Evolutionary conservation across 2,329 filamentous ascomycete genomes (phyloP).

Genomic region (Xylariaceae sp.): DNA sequence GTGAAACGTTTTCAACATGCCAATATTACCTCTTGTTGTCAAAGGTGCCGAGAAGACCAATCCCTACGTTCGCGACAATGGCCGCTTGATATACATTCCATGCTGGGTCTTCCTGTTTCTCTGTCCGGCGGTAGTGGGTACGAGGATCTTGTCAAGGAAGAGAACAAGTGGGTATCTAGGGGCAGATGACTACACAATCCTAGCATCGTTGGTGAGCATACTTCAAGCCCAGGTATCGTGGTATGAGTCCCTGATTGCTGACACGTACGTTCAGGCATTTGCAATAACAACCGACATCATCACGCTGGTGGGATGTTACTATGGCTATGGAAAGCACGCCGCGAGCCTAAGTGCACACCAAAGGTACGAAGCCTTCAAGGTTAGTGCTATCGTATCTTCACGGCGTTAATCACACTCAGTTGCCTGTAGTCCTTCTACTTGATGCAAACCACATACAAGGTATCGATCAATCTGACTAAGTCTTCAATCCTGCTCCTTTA

Average conservation of each 20-base stretch:
- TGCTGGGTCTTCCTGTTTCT: constrained; percentile 26
- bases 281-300: constrained; percentile 26
- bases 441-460: constrained; percentile 34
- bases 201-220: constrained; percentile 11
- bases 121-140: constrained; percentile 28
- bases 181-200: constrained; percentile 31
- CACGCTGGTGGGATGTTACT: constrained; percentile 28
- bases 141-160: constrained; percentile 29
- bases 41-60: not conserved
- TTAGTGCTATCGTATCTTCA: constrained; percentile 3
- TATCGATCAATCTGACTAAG: constrained; percentile 34
- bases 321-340: constrained; percentile 32
- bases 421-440: constrained; percentile 31
- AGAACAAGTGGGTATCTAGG: constrained; percentile 26
- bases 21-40: not conserved
- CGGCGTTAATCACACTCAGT: not conserved
- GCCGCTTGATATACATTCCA: constrained; percentile 25
- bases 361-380: constrained; percentile 27
- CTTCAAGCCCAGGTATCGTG: not conserved
- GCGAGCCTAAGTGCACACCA: constrained; percentile 19
- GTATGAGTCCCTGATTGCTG: not conserved
- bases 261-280: constrained; percentile 21
- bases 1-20: not conserved
- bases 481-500: constrained; percentile 34
- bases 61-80: not conserved